A percentile compares a stretch with the other conserved stretches of the same genome.
Conservation (phyloP, 352 stramenopile genomes). For the Plasmopara muralis region DNA sequence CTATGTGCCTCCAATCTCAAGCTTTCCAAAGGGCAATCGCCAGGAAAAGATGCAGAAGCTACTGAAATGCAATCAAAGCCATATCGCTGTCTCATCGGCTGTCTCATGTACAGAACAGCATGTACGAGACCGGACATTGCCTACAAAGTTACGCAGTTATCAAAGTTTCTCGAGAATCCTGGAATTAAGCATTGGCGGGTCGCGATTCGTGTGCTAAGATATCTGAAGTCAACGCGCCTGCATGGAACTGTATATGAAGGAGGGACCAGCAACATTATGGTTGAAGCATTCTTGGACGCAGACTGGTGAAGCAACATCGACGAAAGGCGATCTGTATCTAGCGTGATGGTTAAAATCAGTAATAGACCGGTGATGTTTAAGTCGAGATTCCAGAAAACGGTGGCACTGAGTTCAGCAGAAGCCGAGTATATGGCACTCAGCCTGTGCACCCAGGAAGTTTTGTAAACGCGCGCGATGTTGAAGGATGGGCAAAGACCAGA, state of each 20-base stretch:
- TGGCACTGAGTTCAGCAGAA: slow-evolving; percentile 6
- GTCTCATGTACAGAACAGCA: not conserved
- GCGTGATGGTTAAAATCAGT: slow-evolving; percentile 3
- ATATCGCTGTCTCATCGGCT: not conserved
- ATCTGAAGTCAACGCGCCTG: not conserved
- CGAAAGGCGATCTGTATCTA: not conserved
- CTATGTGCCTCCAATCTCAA: slow-evolving; percentile 5
- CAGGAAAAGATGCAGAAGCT: not conserved
- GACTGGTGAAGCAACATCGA: not conserved
- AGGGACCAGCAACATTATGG: not conserved
- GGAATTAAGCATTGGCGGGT: not conserved
- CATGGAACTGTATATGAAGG: not conserved
- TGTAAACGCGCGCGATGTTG: not conserved
- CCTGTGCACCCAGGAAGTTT: slow-evolving; percentile 8
- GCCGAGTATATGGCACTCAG: slow-evolving; percentile 14
- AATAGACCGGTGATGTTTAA: slow-evolving; percentile 14
- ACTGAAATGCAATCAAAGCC: not conserved
- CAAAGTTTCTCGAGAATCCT: not conserved
- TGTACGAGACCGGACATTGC: not conserved
- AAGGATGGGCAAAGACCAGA: slow-evolving; percentile 6
- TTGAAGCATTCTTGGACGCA: not conserved
- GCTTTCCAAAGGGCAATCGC: not conserved
- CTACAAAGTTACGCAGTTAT: not conserved
- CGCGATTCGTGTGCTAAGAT: not conserved
- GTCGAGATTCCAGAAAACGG: slow-evolving; percentile 5